A percentile compares a stretch with the other conserved stretches of the same genome.
phyloP scores from a whole-genome alignment of 495 filamentous ascomycete species.

The Annulohypoxylon moriforme region DNA sequence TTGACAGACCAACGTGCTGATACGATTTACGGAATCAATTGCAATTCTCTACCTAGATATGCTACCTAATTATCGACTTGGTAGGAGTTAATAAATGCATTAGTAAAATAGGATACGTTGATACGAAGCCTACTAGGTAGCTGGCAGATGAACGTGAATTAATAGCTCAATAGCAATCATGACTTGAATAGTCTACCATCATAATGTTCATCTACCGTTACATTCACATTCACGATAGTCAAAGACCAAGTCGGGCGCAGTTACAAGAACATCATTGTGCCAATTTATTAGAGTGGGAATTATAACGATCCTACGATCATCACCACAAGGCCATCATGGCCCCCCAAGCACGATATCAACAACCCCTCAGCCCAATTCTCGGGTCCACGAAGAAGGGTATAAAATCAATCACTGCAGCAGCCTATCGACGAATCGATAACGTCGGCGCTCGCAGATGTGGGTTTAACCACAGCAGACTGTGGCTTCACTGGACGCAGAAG shows the following conservation, averaged over 20 bases:
- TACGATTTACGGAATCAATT: no score
- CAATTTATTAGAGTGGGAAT: background rate
- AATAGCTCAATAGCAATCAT: no score
- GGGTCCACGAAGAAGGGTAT: background rate
- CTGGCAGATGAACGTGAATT: no score
- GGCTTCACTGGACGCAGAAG: conserved; percentile 19
- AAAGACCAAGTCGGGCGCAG: background rate
- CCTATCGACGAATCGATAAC: background rate
- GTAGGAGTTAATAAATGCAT: no score
- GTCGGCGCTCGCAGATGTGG: background rate
- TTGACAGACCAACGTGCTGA: no score
- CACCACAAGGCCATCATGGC: no score
- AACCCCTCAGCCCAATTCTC: background rate
- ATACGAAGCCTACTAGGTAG: no score
- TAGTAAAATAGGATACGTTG: no score
- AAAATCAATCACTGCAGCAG: background rate
- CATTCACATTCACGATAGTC: background rate
- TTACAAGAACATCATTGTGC: background rate
- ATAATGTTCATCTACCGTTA: no score
- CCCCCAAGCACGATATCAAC: background rate
- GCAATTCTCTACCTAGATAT: no score
- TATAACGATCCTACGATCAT: background rate
- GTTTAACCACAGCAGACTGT: conserved; percentile 38
- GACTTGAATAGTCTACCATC: no score
- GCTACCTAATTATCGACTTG: no score